Evolutionary conservation across 495 filamentous ascomycete genomes (phyloP).

Genomic region (Aspergillus ellipticus): DNA sequence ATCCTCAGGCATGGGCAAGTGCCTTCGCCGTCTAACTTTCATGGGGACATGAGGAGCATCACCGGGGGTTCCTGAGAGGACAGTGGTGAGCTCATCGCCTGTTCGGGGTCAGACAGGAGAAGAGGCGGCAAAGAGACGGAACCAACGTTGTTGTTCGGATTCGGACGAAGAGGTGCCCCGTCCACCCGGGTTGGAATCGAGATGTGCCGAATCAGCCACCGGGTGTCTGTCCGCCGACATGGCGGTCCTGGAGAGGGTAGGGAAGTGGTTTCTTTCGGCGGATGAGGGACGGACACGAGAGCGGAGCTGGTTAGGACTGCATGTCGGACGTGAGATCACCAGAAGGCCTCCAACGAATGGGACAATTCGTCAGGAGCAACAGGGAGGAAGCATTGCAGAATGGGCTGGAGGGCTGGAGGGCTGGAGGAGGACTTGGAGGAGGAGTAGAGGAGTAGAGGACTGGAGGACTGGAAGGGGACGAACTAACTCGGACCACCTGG

Average conservation of each 20-base stretch:
- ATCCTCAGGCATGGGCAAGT: slow-evolving; percentile 16
- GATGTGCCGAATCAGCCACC: slow-evolving; percentile 14
- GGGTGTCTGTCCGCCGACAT: slow-evolving; percentile 29
- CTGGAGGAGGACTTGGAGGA: too few relatives aligned
- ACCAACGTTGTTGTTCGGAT: slow-evolving; percentile 14
- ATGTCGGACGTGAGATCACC: slow-evolving; percentile 22
- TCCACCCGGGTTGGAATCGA: slow-evolving; percentile 4
- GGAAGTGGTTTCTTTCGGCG: not conserved
- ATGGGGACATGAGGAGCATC: slow-evolving; percentile 16
- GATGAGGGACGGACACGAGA: slow-evolving; percentile 10
- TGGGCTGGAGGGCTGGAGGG: too few relatives aligned
- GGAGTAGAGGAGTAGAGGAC: too few relatives aligned
- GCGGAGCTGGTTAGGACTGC: slow-evolving; percentile 19
- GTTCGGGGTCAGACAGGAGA: not conserved
- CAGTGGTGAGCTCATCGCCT: not conserved
- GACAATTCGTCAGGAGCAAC: slow-evolving; percentile 7
- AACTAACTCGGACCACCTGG: not conserved
- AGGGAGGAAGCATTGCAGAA: slow-evolving; percentile 23
- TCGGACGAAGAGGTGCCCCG: slow-evolving; percentile 6
- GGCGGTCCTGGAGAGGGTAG: slow-evolving; percentile 8
- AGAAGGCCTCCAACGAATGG: slow-evolving; percentile 23
- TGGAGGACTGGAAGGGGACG: not conserved
- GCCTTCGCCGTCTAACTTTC: slow-evolving; percentile 27
- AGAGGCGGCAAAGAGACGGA: slow-evolving; percentile 8
- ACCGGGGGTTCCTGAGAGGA: slow-evolving; percentile 17